Evolutionary conservation across 1,139 yeast species (phyloP).

Genomic region (Yamadazyma songkhlaensis): DNA sequence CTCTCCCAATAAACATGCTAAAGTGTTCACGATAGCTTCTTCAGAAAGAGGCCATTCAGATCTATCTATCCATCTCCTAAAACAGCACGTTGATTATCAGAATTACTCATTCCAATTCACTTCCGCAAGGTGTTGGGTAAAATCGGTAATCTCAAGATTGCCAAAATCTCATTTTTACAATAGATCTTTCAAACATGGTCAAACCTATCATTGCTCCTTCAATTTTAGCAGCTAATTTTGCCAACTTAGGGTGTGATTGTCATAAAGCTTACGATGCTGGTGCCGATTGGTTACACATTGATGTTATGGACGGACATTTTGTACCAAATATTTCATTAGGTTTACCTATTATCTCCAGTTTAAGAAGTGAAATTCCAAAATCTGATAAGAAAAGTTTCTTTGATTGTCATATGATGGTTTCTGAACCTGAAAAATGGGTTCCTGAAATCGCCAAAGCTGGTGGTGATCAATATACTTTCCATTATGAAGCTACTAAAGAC

Average conservation of each 20-base stretch:
- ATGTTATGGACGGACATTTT: constrained; percentile 98
- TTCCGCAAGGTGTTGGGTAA: too few species aligned
- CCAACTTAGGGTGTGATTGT: constrained; percentile 85
- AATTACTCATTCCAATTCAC: too few species aligned
- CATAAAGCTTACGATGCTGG: constrained; percentile 68
- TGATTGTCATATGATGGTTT: constrained; percentile 99
- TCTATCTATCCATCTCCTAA: too few species aligned
- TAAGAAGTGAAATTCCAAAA: constrained; percentile 73
- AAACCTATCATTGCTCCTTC: constrained; percentile 93
- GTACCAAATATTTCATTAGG: constrained; percentile 96
- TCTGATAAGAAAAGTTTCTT: constrained; percentile 61
- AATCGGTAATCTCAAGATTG: too few species aligned
- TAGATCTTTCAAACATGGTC: constrained; percentile 51
- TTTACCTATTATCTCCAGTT: constrained; percentile 79
- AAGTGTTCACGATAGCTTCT: too few species aligned
- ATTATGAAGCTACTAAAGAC: constrained; percentile 86
- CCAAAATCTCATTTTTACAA: background rate
- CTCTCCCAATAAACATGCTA: too few species aligned
- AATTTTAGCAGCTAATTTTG: constrained; percentile 90
- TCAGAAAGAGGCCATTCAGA: too few species aligned
- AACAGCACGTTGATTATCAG: too few species aligned
- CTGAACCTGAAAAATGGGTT: constrained; percentile 94
- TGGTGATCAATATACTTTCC: constrained; percentile 96
- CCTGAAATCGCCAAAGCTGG: constrained; percentile 91
- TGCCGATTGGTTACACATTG: constrained; percentile 97